Conservation (phyloP, 345 rosid species). For the Luvunga scandens region DNA sequence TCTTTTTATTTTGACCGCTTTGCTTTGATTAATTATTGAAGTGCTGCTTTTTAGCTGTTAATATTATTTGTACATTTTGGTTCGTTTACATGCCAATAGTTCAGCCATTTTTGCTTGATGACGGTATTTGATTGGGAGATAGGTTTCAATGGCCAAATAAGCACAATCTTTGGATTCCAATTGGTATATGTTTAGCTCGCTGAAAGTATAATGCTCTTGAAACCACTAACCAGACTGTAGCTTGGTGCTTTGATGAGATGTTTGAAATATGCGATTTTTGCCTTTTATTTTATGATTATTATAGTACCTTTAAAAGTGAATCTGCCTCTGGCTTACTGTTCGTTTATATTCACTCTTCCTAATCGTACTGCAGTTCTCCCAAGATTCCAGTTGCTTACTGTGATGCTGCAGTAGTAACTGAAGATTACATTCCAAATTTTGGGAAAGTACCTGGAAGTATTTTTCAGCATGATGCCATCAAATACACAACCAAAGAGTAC, state of each 20-base stretch:
- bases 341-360: constrained; percentile 8
- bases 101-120: too few relatives aligned
- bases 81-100: neutral
- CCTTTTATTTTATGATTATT: neutral
- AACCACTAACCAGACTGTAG: neutral
- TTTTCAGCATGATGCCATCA: constrained; percentile 42
- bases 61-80: neutral
- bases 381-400: constrained; percentile 72
- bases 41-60: neutral
- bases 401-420: constrained; percentile 69
- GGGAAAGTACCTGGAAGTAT: constrained; percentile 39
- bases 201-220: neutral
- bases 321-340: neutral
- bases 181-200: neutral
- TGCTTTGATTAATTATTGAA: neutral
- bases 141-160: neutral
- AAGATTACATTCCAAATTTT: constrained; percentile 48
- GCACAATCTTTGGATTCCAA: neutral
- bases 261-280: neutral
- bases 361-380: constrained; percentile 40
- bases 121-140: neutral
- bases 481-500: constrained; percentile 64
- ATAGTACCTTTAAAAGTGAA: neutral
- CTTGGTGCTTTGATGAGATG: neutral
- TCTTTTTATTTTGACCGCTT: neutral